phyloP scores from a whole-genome alignment of 2,329 filamentous ascomycete genomes.

The Ophiostoma sp. region DNA sequence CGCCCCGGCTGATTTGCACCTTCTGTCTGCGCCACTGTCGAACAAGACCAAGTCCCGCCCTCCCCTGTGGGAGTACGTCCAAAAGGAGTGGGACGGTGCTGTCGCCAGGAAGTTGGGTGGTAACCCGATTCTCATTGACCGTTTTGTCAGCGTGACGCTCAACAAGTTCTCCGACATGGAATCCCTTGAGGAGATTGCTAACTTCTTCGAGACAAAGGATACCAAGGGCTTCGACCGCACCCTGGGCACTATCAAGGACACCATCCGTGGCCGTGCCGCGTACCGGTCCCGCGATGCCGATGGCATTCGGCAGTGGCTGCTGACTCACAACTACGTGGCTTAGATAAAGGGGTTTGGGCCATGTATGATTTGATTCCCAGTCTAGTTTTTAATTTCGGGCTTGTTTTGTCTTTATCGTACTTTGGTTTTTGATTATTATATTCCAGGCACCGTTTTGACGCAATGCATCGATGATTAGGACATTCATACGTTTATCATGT shows the following conservation, averaged over 20 bases:
- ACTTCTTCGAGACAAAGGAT: slow-evolving; percentile 84
- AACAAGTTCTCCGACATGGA: slow-evolving; percentile 69
- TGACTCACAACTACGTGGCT: slow-evolving; percentile 20
- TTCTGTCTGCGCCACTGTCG: slow-evolving; percentile 66
- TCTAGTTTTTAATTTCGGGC: neutral
- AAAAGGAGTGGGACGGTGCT: slow-evolving; percentile 68
- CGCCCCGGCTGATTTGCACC: slow-evolving; percentile 80
- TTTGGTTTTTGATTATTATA: neutral
- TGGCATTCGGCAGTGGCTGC: slow-evolving; percentile 56
- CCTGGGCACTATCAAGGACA: slow-evolving; percentile 78
- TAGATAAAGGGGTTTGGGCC: neutral
- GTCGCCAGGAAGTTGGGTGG: slow-evolving; percentile 63
- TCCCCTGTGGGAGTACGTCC: slow-evolving; percentile 79
- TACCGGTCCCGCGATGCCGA: slow-evolving; percentile 74
- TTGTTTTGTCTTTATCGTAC: neutral
- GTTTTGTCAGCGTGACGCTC: slow-evolving; percentile 74
- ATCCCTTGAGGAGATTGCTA: slow-evolving; percentile 67
- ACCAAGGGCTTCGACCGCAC: slow-evolving; percentile 81
- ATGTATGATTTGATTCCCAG: neutral
- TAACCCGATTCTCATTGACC: slow-evolving; percentile 84
- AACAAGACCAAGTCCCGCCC: slow-evolving; percentile 67
- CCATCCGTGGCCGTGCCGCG: slow-evolving; percentile 72
- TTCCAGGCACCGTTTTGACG: neutral
- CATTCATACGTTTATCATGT: neutral
- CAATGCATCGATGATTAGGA: neutral